These are phyloP conservation scores for Myriangium duriaei DNA, from an alignment of 2,329 filamentous ascomycete species.

Conservation along the genomic window DNA sequence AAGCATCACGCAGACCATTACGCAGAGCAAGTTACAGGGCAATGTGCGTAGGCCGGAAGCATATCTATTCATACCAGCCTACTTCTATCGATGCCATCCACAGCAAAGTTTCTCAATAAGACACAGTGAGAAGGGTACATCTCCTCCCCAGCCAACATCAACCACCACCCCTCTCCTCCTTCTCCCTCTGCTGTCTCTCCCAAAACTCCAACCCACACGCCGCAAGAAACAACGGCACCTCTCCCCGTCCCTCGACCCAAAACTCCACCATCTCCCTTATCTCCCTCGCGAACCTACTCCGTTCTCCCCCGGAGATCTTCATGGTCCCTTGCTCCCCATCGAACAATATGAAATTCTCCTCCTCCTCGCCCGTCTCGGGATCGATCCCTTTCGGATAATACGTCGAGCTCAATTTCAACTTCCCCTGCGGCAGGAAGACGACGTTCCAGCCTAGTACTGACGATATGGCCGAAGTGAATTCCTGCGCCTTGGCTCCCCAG, in stretches of 20 bases:
- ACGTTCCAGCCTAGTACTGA: slow-evolving; percentile 88
- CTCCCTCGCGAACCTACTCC: slow-evolving; percentile 72
- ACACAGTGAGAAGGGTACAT: too few species aligned
- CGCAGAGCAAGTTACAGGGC: too few species aligned
- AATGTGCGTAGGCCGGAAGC: too few species aligned
- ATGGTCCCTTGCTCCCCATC: slow-evolving; percentile 91
- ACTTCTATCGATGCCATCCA: too few species aligned
- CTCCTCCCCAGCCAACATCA: not conserved
- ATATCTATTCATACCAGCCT: too few species aligned
- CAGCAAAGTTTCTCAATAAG: too few species aligned
- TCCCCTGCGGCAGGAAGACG: slow-evolving; percentile 92
- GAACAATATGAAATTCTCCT: slow-evolving; percentile 58
- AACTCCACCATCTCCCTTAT: slow-evolving; percentile 83
- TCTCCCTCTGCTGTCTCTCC: slow-evolving; percentile 44
- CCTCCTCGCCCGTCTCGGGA: slow-evolving; percentile 31
- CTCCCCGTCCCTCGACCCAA: slow-evolving; percentile 88
- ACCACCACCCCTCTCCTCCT: slow-evolving; percentile 14
- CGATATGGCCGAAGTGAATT: slow-evolving; percentile 92
- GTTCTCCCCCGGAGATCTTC: slow-evolving; percentile 88
- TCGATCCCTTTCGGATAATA: slow-evolving; percentile 50
- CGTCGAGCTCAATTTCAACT: slow-evolving; percentile 79
- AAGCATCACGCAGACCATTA: too few species aligned
- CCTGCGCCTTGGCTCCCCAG: slow-evolving; percentile 77
- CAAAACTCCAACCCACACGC: slow-evolving; percentile 89
- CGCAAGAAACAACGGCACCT: slow-evolving; percentile 85